Conservation (phyloP, 805 yeast genomes). For the Zygosaccharomyces rouxii region DNA sequence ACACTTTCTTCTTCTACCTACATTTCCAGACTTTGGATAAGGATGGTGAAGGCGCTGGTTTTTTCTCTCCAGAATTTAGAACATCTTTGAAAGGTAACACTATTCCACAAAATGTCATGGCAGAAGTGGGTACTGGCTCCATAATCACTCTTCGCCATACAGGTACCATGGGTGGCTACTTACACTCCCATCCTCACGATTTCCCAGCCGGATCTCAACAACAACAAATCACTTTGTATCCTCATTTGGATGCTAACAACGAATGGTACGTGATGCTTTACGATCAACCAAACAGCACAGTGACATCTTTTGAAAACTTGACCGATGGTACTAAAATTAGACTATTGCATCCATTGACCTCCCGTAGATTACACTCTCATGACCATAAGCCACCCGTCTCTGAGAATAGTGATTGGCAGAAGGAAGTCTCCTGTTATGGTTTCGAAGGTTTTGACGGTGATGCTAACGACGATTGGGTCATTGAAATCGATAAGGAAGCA, state of each 20-base stretch:
- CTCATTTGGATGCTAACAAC: constrained; percentile 72
- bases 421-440: constrained; percentile 76
- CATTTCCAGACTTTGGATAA: constrained; percentile 55
- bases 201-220: constrained; percentile 80
- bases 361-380: constrained; percentile 74
- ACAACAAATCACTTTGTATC: constrained; percentile 77
- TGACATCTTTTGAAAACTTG: constrained; percentile 56
- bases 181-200: constrained; percentile 71
- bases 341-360: constrained; percentile 53
- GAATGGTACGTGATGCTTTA: constrained; percentile 67
- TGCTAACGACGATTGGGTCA: constrained; percentile 76
- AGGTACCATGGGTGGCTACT: constrained; percentile 71
- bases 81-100: constrained; percentile 54
- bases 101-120: constrained; percentile 54
- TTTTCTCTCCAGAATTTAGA: constrained; percentile 71
- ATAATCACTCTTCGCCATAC: constrained; percentile 61
- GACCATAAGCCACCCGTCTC: constrained; percentile 77
- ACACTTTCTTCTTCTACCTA: constrained; percentile 53
- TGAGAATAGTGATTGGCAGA: constrained; percentile 70
- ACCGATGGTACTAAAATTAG: constrained; percentile 67
- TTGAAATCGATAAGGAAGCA: constrained; percentile 59
- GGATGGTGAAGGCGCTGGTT: constrained; percentile 69
- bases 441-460: constrained; percentile 74
- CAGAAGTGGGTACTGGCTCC: constrained; percentile 73
- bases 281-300: constrained; percentile 49